Conservation (phyloP, 2,329 filamentous ascomycete genomes). For the Teratosphaeria pseudoeucalypti region DNA sequence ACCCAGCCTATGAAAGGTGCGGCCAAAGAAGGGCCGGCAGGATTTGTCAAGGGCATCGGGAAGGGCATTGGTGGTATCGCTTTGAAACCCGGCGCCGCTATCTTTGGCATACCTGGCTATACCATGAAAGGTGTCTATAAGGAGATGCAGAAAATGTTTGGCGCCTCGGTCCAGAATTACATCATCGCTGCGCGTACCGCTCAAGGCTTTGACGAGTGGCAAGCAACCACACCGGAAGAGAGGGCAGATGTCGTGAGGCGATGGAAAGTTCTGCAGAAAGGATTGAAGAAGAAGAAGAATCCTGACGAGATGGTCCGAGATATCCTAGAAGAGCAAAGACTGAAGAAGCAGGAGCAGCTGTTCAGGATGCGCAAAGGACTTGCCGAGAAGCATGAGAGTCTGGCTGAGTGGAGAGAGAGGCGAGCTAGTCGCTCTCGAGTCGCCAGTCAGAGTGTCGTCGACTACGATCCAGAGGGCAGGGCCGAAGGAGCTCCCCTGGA, state of each 20-base stretch:
- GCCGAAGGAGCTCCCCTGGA: neutral
- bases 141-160: conserved; percentile 58
- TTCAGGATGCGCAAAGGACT: conserved; percentile 5
- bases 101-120: conserved; percentile 52
- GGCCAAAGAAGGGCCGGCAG: conserved; percentile 50
- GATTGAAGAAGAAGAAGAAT: conserved; percentile 49
- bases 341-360: conserved; percentile 17
- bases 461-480: neutral
- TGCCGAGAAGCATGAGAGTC: neutral
- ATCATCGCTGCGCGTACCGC: conserved; percentile 66
- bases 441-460: neutral
- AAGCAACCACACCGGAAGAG: conserved; percentile 46
- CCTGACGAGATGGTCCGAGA: conserved; percentile 44
- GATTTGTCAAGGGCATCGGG: conserved; percentile 65
- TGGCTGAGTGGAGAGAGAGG: neutral
- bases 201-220: conserved; percentile 61
- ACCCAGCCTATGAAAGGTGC: conserved; percentile 62
- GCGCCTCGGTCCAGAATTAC: conserved; percentile 64
- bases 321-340: conserved; percentile 28
- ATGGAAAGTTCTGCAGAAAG: conserved; percentile 52
- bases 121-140: conserved; percentile 69
- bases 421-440: conserved; percentile 2
- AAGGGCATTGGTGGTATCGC: conserved; percentile 69
- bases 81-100: conserved; percentile 61
- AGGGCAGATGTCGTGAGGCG: conserved; percentile 51